Evolutionary conservation across 2,329 filamentous ascomycete genomes (phyloP).

Genomic region (Plenodomus lindquistii): DNA sequence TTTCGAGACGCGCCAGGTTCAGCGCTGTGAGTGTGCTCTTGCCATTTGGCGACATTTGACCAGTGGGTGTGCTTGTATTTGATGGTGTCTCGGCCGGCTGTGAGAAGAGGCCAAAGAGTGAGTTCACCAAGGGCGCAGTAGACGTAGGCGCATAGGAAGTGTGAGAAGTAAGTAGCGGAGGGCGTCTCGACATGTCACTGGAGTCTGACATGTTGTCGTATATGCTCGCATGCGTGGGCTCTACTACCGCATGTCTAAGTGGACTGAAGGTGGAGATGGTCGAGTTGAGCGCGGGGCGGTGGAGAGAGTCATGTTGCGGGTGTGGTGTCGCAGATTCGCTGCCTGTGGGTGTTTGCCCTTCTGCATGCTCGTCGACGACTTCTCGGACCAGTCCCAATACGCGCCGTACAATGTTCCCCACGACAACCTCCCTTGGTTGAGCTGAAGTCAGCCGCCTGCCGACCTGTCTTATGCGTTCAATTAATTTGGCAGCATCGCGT

Average conservation of each 20-base stretch:
- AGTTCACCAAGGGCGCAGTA: constrained; percentile 61
- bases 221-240: constrained; percentile 37
- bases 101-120: constrained; percentile 86
- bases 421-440: constrained; percentile 86
- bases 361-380: constrained; percentile 80
- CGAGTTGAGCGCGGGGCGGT: constrained; percentile 44
- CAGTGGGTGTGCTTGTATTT: constrained; percentile 56
- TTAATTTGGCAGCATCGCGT: constrained; percentile 74
- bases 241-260: constrained; percentile 48
- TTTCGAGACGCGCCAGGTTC: constrained; percentile 44
- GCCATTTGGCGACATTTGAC: constrained; percentile 55
- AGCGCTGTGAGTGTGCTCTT: constrained; percentile 38
- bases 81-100: constrained; percentile 60
- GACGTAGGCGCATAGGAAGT: constrained; percentile 65
- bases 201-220: constrained; percentile 41
- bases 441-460: constrained; percentile 79
- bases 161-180: constrained; percentile 64
- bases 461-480: constrained; percentile 77
- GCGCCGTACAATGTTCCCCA: constrained; percentile 91
- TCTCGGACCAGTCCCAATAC: constrained; percentile 90
- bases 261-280: constrained; percentile 54
- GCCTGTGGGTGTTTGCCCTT: constrained; percentile 60
- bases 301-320: constrained; percentile 40
- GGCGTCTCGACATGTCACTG: constrained; percentile 52
- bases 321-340: constrained; percentile 58